Evolutionary conservation across 768 basidiomycete genomes (phyloP), one percentile per base, ranked within the genome.

Genomic region (Trametes villosa): DNA sequence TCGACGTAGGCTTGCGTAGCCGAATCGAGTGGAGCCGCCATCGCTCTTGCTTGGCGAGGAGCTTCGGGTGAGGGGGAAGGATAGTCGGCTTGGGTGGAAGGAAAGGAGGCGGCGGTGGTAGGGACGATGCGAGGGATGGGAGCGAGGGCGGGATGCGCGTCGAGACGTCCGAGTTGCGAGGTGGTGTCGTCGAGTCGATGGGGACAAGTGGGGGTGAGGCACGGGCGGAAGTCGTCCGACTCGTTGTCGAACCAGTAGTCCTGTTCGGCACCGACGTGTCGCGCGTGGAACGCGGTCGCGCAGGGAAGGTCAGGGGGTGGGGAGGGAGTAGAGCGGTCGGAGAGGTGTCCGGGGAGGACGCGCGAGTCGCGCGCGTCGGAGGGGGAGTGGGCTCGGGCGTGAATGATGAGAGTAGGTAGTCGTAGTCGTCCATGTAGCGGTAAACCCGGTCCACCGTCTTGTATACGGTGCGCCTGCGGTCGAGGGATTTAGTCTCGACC

Each of bases 1-100:
- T 54, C 42, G 53, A 54, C 20, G 53, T 54, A 54, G 53, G 53
- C 20, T 54, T 54, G 24, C 53, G 53, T 54, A 54, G 26, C 20
- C 52, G 30, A 27, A 44, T 53, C 40, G 52, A 53, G 38, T 27
- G 13, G 53, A 9, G 26, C n/a, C 38, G 53, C 53, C 53, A 54
- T 54, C 30, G 53, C 20, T 54, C 53, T 22, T 44, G 41, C n/a
- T 54, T 26, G 3, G 41, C 53, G 18, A 54, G 27, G 11, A 54
- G 53, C 30, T 54, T 54, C 18, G 53, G 53, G n/a, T 54, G 53
- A 7, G 53, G 53, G 31, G 53, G 41, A 29, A 20, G 41, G 6
- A 33, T 4, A 13, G 27, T 9, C n/a, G 53, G 53, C 31, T 45
- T 54, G 27, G 41, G 17, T 2, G 41, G 53, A 1, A 54, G 41